phyloP scores from a whole-genome alignment of 2,329 filamentous ascomycete species.

The Basipetospora chlamydospora region DNA sequence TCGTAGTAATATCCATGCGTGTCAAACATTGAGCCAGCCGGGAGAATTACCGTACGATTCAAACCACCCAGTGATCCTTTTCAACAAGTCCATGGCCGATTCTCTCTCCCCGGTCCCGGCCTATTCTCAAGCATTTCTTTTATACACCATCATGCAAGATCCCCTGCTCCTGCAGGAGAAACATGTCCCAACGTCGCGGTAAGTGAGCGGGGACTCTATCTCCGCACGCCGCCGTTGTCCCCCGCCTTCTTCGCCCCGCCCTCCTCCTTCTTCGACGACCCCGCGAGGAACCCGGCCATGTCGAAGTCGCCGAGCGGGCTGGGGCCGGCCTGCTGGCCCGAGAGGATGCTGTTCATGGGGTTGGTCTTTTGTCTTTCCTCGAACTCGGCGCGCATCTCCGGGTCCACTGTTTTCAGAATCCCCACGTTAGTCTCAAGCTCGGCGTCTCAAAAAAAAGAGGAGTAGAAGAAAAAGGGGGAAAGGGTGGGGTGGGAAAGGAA shows the following conservation, averaged over 20 bases:
- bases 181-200: too few relatives aligned
- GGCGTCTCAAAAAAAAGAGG: constrained; percentile 2
- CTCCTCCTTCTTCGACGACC: too few relatives aligned
- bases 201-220: too few relatives aligned
- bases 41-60: too few relatives aligned
- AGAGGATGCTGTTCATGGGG: constrained; percentile 45
- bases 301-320: constrained; percentile 42
- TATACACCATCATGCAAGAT: too few relatives aligned
- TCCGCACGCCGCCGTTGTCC: constrained; percentile 19
- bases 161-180: too few relatives aligned
- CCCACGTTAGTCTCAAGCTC: constrained; percentile 8
- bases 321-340: constrained; percentile 17
- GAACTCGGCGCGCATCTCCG: constrained; percentile 86
- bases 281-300: constrained; percentile 49
- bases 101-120: too few relatives aligned
- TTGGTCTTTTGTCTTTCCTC: constrained; percentile 75
- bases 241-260: constrained; percentile 29
- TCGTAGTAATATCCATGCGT: too few relatives aligned
- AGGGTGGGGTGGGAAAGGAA: neutral
- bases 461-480: constrained; percentile 1
- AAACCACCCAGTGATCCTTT: too few relatives aligned
- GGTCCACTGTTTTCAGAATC: constrained; percentile 65
- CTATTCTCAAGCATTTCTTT: too few relatives aligned
- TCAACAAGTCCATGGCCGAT: too few relatives aligned
- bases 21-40: too few relatives aligned